phyloP scores from a whole-genome alignment of 495 filamentous ascomycete genomes.

The Rostrohypoxylon terebratum region DNA sequence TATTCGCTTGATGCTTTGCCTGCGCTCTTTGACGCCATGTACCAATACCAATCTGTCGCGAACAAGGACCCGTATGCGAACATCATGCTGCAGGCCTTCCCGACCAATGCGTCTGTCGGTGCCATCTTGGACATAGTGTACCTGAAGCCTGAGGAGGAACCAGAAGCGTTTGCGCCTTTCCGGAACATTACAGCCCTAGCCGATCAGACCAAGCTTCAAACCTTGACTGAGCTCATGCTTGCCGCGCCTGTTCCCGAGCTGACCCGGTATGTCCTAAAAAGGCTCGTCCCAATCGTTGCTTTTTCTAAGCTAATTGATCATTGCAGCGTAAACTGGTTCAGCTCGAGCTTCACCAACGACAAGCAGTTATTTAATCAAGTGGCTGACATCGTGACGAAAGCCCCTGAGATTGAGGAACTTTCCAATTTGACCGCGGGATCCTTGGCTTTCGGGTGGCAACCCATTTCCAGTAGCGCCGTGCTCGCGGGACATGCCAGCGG shows the following conservation, averaged over 20 bases:
- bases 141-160: constrained; percentile 38
- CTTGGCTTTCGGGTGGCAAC: constrained; percentile 48
- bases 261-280: constrained; percentile 28
- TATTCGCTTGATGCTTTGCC: constrained; percentile 49
- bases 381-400: constrained; percentile 34
- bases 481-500: constrained; percentile 33
- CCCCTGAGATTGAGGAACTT: constrained; percentile 42
- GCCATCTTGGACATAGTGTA: constrained; percentile 48
- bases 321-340: constrained; percentile 42
- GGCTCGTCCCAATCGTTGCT: not conserved
- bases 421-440: constrained; percentile 42
- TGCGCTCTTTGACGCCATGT: constrained; percentile 41
- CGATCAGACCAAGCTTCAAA: constrained; percentile 42
- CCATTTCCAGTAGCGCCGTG: constrained; percentile 42
- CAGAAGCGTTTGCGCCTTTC: constrained; percentile 43
- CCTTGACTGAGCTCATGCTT: constrained; percentile 40
- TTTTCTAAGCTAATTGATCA: constrained; percentile 18
- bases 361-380: constrained; percentile 35
- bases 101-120: constrained; percentile 44
- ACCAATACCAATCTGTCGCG: constrained; percentile 37
- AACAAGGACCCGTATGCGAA: constrained; percentile 47
- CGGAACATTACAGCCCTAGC: constrained; percentile 36
- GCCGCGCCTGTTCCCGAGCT: constrained; percentile 29
- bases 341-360: constrained; percentile 42
- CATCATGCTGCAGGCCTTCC: constrained; percentile 47